Evolutionary conservation across 179 eudicot genomes (phyloP), one percentile per base, ranked within the genome.

Genomic region (Silene coronaria): DNA sequence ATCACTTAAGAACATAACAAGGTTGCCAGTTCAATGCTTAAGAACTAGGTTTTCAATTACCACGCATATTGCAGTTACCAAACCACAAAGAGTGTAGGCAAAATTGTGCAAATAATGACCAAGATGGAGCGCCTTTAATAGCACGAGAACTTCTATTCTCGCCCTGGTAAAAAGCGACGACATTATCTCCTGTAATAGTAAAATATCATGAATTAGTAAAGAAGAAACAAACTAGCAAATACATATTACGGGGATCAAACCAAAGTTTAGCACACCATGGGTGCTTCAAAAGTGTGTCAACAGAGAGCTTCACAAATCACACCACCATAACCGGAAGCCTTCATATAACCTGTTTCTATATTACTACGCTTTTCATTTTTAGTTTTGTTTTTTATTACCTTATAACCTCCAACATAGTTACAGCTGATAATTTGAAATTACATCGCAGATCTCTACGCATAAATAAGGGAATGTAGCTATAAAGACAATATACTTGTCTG

Each of bases 1-100:
- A 58, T 2, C 24, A 74, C 72, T 46, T 45, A 30, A 64, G 32
- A 71, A 19, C 9, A 51, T 59, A 67, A 16, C 45, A 21, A 11
- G 13, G 17, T 32, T 19, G 12, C 27, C 2, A 51, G 32, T 21
- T 45, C 24, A 74, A 24, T 66, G 60, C 11, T 70, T 26, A 70
- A 70, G 66, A 12, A 79, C 59, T 28, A 75, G 72, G 69, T 75
- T 57, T 27, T 11, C 17, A 30, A 79, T 74, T 89, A 96, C 99
- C 99, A 34, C 97, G 97, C 80, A 96, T 89, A 74, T 87, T 96
- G 91, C 99, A 93, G 84, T 88, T 88, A 27, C 97, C 96, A 79
- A 96, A 87, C 97, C 99, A 96, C 75, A 96, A 86, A 57, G 97
- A 85, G 70, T 91, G 96, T 42, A 93, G 79, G 83, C 99, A 93